phyloP scores from a whole-genome alignment of 2,329 filamentous ascomycete genomes.

The Amauroascus niger region DNA sequence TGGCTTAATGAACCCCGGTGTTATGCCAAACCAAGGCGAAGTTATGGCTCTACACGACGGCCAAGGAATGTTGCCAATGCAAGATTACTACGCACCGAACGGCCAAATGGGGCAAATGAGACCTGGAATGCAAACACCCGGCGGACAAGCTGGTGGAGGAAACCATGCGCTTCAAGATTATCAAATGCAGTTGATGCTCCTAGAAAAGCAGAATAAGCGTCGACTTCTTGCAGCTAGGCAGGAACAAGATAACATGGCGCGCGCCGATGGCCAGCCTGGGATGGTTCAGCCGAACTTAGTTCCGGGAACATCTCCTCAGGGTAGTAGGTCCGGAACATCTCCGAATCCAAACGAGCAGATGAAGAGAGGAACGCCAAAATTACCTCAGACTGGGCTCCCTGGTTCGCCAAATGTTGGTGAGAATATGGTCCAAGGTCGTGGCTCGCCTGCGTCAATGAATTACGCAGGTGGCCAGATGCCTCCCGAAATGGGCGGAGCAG shows the following conservation, averaged over 20 bases:
- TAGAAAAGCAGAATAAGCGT: slow-evolving; percentile 61
- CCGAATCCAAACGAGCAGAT: slow-evolving; percentile 54
- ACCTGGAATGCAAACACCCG: slow-evolving; percentile 24
- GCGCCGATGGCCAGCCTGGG: slow-evolving; percentile 41
- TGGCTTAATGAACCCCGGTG: slow-evolving; percentile 54
- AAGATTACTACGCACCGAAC: slow-evolving; percentile 48
- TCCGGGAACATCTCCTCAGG: slow-evolving; percentile 49
- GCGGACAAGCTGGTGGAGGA: slow-evolving; percentile 28
- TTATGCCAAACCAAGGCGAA: slow-evolving; percentile 65
- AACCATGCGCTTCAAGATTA: slow-evolving; percentile 61
- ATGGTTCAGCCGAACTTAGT: slow-evolving; percentile 34
- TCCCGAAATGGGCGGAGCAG: slow-evolving; percentile 33
- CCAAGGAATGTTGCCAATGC: slow-evolving; percentile 36
- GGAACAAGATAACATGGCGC: slow-evolving; percentile 54
- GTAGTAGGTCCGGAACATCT: slow-evolving; percentile 48
- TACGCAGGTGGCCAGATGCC: slow-evolving; percentile 46
- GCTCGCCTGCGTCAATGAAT: slow-evolving; percentile 51
- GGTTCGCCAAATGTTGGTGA: slow-evolving; percentile 50
- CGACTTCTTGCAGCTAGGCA: slow-evolving; percentile 56
- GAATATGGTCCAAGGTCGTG: slow-evolving; percentile 46
- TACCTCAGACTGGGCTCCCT: slow-evolving; percentile 48
- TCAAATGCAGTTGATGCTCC: slow-evolving; percentile 60
- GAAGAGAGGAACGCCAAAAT: slow-evolving; percentile 53
- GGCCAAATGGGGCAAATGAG: slow-evolving; percentile 41
- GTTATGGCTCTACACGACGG: slow-evolving; percentile 70